A percentile compares a stretch with the other conserved stretches of the same genome.
phyloP scores from a whole-genome alignment of 352 stramenopile genomes.

The Pythium biforme region DNA sequence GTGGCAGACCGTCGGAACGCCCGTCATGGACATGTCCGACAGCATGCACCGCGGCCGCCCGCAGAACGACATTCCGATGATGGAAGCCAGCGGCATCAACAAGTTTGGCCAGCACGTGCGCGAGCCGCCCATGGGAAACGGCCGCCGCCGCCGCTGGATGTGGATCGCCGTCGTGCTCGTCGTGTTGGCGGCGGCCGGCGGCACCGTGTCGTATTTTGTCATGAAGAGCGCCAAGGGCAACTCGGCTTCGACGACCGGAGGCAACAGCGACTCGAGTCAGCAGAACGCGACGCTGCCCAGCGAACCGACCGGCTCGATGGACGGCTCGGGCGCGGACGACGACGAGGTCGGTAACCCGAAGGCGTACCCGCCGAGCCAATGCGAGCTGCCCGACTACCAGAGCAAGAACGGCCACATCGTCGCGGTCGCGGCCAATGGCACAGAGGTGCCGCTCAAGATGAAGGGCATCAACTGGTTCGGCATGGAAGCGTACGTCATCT shows the following conservation, averaged over 20 bases:
- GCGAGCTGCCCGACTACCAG: slow-evolving; percentile 65
- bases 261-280: background rate
- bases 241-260: background rate
- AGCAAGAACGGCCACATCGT: slow-evolving; percentile 77
- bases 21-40: slow-evolving; percentile 14
- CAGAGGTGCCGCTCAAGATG: slow-evolving; percentile 68
- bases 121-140: slow-evolving; percentile 5
- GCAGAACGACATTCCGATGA: slow-evolving; percentile 19
- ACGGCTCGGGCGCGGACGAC: background rate
- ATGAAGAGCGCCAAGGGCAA: slow-evolving; percentile 13
- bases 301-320: background rate
- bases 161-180: slow-evolving; percentile 15
- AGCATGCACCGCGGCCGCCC: background rate
- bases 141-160: slow-evolving; percentile 2
- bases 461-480: slow-evolving; percentile 87
- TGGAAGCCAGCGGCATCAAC: slow-evolving; percentile 16
- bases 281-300: slow-evolving; percentile 3
- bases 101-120: slow-evolving; percentile 6
- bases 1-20: slow-evolving; percentile 14
- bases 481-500: slow-evolving; percentile 58
- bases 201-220: slow-evolving; percentile 18
- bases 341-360: slow-evolving; percentile 22
- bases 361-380: slow-evolving; percentile 26
- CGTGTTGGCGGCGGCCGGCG: background rate
- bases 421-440: slow-evolving; percentile 47